phyloP scores from a whole-genome alignment of 805 yeast species.

The Metschnikowia sp. region DNA sequence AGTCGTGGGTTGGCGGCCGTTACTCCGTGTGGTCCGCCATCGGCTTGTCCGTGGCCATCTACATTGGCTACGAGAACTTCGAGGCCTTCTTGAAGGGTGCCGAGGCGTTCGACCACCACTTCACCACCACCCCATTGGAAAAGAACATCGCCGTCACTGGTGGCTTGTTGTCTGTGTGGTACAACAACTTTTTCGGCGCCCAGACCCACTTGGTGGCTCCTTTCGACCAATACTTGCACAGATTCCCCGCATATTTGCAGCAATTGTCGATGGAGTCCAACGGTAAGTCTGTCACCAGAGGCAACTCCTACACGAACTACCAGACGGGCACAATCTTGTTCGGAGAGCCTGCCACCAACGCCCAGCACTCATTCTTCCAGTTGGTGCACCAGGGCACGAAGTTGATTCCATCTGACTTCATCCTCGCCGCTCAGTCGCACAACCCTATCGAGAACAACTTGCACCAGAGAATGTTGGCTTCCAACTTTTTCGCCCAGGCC shows the following conservation, averaged over 20 bases:
- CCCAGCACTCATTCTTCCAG: constrained; percentile 99
- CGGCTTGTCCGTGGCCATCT: constrained; percentile 92
- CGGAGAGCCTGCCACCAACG: constrained; percentile 98
- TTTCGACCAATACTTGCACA: constrained; percentile 96
- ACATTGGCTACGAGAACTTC: constrained; percentile 94
- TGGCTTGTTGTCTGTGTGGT: constrained; percentile 94
- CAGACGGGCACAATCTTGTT: constrained; percentile 94
- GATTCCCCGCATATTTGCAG: constrained; percentile 99
- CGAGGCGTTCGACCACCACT: constrained; percentile 94
- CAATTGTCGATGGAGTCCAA: constrained; percentile 98
- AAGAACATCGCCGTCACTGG: constrained; percentile 91
- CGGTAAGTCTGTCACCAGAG: constrained; percentile 96
- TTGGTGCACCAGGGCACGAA: constrained; percentile 99
- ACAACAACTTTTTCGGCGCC: constrained; percentile 96
- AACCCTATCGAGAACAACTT: constrained; percentile 92
- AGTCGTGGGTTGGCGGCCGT: constrained; percentile 99
- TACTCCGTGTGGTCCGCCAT: constrained; percentile 99
- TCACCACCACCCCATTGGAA: constrained; percentile 77
- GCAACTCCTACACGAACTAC: constrained; percentile 85
- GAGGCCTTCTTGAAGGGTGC: constrained; percentile 94
- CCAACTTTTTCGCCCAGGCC: constrained; percentile 97
- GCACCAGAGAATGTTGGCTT: constrained; percentile 98
- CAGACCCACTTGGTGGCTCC: constrained; percentile 99
- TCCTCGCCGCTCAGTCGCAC: constrained; percentile 95
- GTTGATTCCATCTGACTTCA: constrained; percentile 94